A percentile compares a stretch with the other conserved stretches of the same genome.
Evolutionary conservation across 179 eudicot genomes (phyloP).

Genomic region (Camellia oleifera): DNA sequence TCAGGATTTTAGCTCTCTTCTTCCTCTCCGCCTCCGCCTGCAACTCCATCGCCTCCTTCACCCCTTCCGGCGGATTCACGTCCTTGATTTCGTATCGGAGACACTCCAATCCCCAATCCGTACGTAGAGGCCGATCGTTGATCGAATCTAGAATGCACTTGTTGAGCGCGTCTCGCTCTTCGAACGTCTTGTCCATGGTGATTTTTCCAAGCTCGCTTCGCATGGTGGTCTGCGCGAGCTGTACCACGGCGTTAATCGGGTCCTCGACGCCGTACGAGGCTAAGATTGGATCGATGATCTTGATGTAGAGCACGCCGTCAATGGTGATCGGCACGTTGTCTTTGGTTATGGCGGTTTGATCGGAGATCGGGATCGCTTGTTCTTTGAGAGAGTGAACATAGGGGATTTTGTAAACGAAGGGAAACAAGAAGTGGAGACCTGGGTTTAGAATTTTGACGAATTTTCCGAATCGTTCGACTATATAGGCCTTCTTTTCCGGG

Average conservation of each 20-base stretch:
- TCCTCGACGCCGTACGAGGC: conserved; percentile 89
- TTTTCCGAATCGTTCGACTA: conserved; percentile 78
- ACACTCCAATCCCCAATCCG: conserved; percentile 19
- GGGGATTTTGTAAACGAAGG: conserved; percentile 45
- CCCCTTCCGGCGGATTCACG: conserved; percentile 14
- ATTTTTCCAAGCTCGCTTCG: conserved; percentile 88
- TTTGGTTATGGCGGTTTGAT: conserved; percentile 18
- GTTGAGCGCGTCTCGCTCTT: conserved; percentile 73
- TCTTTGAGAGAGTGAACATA: conserved; percentile 22
- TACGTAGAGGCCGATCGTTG: background rate
- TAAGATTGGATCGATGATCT: conserved; percentile 67
- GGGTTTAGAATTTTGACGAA: conserved; percentile 57
- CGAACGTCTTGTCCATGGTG: conserved; percentile 80
- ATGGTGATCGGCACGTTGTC: conserved; percentile 32
- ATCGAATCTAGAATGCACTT: conserved; percentile 36
- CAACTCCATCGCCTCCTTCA: conserved; percentile 12
- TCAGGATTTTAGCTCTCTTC: conserved; percentile 14
- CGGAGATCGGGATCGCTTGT: conserved; percentile 10
- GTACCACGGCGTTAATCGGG: conserved; percentile 68
- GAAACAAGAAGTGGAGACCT: conserved; percentile 61
- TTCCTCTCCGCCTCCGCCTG: conserved; percentile 21
- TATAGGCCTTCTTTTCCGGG: conserved; percentile 73
- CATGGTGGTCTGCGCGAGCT: conserved; percentile 88
- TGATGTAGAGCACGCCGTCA: conserved; percentile 80
- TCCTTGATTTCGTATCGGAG: conserved; percentile 23